Conservation (phyloP, 257 asterid genomes). For the Solanum gandarillasii region DNA sequence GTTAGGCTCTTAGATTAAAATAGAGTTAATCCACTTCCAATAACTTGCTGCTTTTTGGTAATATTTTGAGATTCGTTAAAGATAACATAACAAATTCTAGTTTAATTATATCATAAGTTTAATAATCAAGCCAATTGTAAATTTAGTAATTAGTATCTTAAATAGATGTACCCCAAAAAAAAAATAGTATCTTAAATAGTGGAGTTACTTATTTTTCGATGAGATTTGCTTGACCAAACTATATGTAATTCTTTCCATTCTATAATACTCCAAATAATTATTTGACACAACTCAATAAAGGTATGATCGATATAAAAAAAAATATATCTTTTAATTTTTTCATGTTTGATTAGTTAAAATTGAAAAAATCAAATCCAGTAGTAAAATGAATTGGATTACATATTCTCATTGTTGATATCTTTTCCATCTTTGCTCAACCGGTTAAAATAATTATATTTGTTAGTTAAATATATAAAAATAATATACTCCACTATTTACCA, state of each 20-base stretch:
- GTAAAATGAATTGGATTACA: neutral
- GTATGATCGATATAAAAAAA: too few relatives aligned
- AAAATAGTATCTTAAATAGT: neutral
- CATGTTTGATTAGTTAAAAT: neutral
- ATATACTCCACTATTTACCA: neutral
- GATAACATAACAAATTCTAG: neutral
- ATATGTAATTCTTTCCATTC: neutral
- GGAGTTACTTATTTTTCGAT: neutral
- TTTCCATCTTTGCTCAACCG: neutral
- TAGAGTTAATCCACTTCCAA: neutral
- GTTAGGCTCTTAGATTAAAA: neutral
- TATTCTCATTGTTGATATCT: neutral
- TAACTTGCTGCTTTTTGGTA: neutral
- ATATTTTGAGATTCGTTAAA: neutral
- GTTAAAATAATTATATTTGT: too few relatives aligned
- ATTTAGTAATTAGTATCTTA: neutral
- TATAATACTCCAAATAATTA: neutral
- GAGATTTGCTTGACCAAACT: neutral
- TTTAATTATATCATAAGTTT: neutral
- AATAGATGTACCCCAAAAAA: neutral
- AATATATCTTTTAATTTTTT: too few relatives aligned
- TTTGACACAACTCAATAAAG: neutral
- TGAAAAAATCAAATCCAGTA: too few relatives aligned
- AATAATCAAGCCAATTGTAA: neutral
- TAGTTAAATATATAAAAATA: too few relatives aligned